These are phyloP conservation scores for Aspergillus sparsus DNA, from an alignment of 495 filamentous ascomycete genomes.

Conservation along the genomic window DNA sequence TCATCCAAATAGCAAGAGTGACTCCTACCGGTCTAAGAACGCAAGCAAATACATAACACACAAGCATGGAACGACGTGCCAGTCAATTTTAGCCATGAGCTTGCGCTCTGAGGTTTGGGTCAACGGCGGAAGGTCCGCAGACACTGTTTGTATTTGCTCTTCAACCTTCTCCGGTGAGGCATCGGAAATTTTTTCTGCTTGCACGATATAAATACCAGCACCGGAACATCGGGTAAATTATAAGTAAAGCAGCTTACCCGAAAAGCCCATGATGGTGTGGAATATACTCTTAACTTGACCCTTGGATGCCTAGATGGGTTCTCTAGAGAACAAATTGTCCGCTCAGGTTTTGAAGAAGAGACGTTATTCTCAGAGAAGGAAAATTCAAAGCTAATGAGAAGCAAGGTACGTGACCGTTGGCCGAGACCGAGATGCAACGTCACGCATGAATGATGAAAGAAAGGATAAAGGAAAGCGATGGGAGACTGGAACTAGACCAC, in stretches of 20 bases:
- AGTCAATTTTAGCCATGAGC: constrained; percentile 76
- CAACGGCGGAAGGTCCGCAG: constrained; percentile 35
- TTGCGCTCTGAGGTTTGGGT: constrained; percentile 65
- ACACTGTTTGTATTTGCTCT: constrained; percentile 28
- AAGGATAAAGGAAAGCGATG: background rate
- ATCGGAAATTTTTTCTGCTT: constrained; percentile 12
- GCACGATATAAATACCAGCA: constrained; percentile 11
- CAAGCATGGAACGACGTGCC: constrained; percentile 76
- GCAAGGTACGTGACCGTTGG: background rate
- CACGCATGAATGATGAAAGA: background rate
- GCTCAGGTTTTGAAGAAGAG: no score
- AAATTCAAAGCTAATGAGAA: no score
- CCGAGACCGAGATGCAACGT: background rate
- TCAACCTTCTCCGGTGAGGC: constrained; percentile 27
- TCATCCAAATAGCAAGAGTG: background rate
- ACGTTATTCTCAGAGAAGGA: no score
- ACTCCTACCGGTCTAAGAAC: constrained; percentile 74
- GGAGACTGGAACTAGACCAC: no score
- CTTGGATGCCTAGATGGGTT: no score
- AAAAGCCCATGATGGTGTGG: constrained; percentile 2
- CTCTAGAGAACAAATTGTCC: no score
- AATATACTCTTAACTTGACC: no score
- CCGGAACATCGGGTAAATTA: background rate
- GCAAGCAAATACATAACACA: constrained; percentile 83
- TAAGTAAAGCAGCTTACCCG: constrained; percentile 2